Evolutionary conservation across 768 basidiomycete genomes (phyloP).

Genomic region (Calvatia gigantea): DNA sequence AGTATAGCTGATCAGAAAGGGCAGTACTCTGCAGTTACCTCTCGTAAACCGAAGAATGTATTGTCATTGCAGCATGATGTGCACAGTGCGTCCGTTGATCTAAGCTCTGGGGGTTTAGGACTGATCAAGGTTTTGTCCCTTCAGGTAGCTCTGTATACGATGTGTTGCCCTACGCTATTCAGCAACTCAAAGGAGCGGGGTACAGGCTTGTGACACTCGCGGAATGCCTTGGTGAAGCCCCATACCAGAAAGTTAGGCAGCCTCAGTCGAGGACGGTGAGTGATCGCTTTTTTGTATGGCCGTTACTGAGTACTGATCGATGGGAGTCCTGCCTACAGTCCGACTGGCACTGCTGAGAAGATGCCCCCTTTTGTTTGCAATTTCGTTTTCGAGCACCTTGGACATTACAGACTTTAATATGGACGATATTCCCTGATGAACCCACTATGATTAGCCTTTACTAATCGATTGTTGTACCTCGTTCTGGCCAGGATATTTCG

Average conservation of each 20-base stretch:
- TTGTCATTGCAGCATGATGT: slow-evolving; percentile 16
- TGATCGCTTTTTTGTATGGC: background rate
- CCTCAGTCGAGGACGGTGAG: slow-evolving; percentile 29
- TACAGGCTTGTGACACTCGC: slow-evolving; percentile 16
- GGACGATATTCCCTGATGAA: background rate
- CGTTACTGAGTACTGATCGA: background rate
- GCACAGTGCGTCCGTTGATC: slow-evolving; percentile 3
- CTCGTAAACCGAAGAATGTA: slow-evolving; percentile 1
- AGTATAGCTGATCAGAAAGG: slow-evolving; percentile 4
- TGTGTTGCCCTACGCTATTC: slow-evolving; percentile 14
- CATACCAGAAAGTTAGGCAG: slow-evolving; percentile 14
- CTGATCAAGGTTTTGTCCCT: background rate
- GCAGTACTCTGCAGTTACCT: slow-evolving; percentile 4
- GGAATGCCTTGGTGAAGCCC: slow-evolving; percentile 13
- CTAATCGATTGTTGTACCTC: background rate
- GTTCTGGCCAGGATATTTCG: background rate
- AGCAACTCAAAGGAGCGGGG: slow-evolving; percentile 10
- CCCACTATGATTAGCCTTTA: background rate
- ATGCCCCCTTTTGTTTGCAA: background rate
- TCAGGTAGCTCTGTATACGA: background rate
- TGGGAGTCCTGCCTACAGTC: background rate
- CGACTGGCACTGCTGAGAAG: slow-evolving; percentile 5
- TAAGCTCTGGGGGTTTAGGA: background rate
- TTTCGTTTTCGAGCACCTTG: background rate
- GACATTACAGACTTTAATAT: background rate